A percentile compares a stretch with the other conserved stretches of the same genome.
These are phyloP conservation scores for Pythium diclinum DNA, from an alignment of 352 stramenopile species.

Conservation along the genomic window DNA sequence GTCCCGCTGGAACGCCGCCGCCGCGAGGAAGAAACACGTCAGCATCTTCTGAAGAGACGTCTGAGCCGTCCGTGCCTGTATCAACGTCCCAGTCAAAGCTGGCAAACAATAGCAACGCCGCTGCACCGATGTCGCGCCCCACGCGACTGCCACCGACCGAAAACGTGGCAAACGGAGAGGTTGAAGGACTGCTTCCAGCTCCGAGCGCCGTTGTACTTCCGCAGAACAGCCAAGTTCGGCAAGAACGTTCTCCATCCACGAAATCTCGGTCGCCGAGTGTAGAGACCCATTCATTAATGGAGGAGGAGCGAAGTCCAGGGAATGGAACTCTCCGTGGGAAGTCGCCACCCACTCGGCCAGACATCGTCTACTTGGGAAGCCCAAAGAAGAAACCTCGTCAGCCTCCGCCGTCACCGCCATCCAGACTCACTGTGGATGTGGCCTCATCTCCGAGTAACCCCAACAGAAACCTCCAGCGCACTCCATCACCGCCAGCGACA, in stretches of 20 bases:
- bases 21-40: constrained; percentile 18
- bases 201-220: background rate
- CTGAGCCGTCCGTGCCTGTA: background rate
- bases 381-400: constrained; percentile 14
- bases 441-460: constrained; percentile 6
- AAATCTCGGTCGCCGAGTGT: constrained; percentile 19
- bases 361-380: constrained; percentile 24
- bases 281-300: constrained; percentile 14
- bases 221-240: constrained; percentile 9
- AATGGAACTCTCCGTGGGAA: background rate
- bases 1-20: constrained; percentile 15
- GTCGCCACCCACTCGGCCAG: constrained; percentile 12
- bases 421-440: constrained; percentile 6
- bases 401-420: constrained; percentile 10
- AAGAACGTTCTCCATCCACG: constrained; percentile 14
- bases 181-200: background rate
- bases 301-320: constrained; percentile 13
- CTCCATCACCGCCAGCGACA: background rate
- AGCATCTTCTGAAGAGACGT: constrained; percentile 2
- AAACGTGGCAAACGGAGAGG: background rate
- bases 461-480: background rate
- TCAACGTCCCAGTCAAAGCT: background rate
- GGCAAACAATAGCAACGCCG: background rate
- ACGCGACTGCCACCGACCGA: background rate
- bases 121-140: background rate